A percentile compares a stretch with the other conserved stretches of the same genome.
These are phyloP conservation scores for Cercospora canescens DNA, from an alignment of 2,329 filamentous ascomycete genomes.

Conservation along the genomic window DNA sequence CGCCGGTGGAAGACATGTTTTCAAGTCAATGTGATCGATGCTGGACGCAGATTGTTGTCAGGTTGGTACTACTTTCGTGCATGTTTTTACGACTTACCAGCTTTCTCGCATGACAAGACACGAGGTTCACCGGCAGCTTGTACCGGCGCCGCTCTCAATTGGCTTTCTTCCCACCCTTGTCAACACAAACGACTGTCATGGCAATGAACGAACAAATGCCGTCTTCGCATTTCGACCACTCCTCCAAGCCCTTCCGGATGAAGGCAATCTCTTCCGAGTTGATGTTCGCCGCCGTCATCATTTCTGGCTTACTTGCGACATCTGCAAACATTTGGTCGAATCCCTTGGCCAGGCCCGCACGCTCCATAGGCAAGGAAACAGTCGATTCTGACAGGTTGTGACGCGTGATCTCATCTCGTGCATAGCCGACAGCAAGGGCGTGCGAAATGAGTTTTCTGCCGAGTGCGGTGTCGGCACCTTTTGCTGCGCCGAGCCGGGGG, in stretches of 20 bases:
- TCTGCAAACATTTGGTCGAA: conserved; percentile 10
- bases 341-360: background rate
- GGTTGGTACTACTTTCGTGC: too few relatives aligned
- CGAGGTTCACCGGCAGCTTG: background rate
- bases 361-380: background rate
- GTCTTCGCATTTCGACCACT: conserved; percentile 14
- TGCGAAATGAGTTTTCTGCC: conserved; percentile 11
- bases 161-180: background rate
- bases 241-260: conserved; percentile 6
- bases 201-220: conserved; percentile 8
- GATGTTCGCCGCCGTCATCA: conserved; percentile 6
- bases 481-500: conserved; percentile 6
- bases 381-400: background rate
- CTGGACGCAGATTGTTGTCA: too few relatives aligned
- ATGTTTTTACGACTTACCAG: background rate
- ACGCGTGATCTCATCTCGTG: conserved; percentile 1
- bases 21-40: too few relatives aligned
- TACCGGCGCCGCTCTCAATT: background rate
- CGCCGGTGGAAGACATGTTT: background rate
- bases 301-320: background rate
- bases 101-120: background rate
- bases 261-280: conserved; percentile 2
- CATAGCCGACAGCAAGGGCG: conserved; percentile 2
- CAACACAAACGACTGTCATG: conserved; percentile 5
- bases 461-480: conserved; percentile 8